Evolutionary conservation across 148 eudicot genomes (phyloP), one percentile per base, ranked within the genome.

Genomic region (Rheum nobile): DNA sequence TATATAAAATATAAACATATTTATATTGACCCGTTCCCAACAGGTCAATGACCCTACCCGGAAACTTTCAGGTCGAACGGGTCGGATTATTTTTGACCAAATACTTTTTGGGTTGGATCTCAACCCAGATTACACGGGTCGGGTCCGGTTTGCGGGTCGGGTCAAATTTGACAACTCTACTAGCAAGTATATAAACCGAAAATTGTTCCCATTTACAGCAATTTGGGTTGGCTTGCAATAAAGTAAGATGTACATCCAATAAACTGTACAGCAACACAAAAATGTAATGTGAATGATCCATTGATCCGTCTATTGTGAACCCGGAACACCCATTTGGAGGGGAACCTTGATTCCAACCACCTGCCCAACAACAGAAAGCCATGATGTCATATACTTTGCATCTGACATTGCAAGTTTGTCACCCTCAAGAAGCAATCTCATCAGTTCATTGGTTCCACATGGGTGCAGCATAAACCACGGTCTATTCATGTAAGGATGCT

Each of bases 381-480:
- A 92, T 10, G 97, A 88, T 29, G 83, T 70, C 39, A 96, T 75
- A 79, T 92, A 92, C 43, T 76, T 80, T 71, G 83, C 89, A 0
- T 76, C 72, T 26, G 75, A 37, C 48, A 79, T 72, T 50, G 63
- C 76, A 17, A 42, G 69, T 70, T 78, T 75, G 21, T 65, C 70
- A 19, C 39, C 70, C 10, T 71, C 26, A 71, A 39, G 73, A 54
- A 93, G 88, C 77, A 92, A 76, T 86, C 84, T 90, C 91, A 92
- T 88, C 85, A 93, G 87, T 52, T 92, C 97, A 41, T 86, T 83
- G 22, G 97, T 96, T 70, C 96, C 99, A 72, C 99, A 92, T 2
- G 99, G 99, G 83, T 96, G 99, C 61, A 96, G 79, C 28, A 81
- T 85, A 81, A 78, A 86, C 95, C 97, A 96, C 55, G 97, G 96